A percentile compares a stretch with the other conserved stretches of the same genome.
Evolutionary conservation across 352 stramenopile species (phyloP).

Genomic region (Thalassiosira ordinaria): DNA sequence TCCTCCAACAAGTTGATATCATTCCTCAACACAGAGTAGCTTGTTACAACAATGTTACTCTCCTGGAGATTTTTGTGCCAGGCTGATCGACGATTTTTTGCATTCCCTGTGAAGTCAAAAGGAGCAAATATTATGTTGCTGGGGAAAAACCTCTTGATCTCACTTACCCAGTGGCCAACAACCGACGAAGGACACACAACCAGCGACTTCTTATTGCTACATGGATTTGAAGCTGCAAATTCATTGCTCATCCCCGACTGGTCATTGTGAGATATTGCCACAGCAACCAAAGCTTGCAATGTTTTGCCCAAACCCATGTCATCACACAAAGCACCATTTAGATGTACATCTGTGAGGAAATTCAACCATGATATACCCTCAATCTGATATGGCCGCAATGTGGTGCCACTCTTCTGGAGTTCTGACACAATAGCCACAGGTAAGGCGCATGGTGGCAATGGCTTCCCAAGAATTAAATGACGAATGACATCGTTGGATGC

Average conservation of each 20-base stretch:
- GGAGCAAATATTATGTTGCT: slow-evolving; percentile 75
- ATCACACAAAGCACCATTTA: slow-evolving; percentile 84
- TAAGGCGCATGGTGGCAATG: slow-evolving; percentile 69
- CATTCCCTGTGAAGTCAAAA: slow-evolving; percentile 87
- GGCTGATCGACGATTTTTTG: slow-evolving; percentile 70
- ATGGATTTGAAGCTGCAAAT: slow-evolving; percentile 10
- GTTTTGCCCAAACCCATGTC: slow-evolving; percentile 89
- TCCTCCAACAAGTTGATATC: slow-evolving; percentile 86
- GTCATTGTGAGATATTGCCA: slow-evolving; percentile 84
- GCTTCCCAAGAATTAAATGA: slow-evolving; percentile 84
- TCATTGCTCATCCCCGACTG: slow-evolving; percentile 11
- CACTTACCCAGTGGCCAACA: slow-evolving; percentile 93
- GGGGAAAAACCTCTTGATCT: slow-evolving; percentile 90
- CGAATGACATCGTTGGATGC: slow-evolving; percentile 69
- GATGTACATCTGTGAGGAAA: slow-evolving; percentile 77
- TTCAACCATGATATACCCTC: slow-evolving; percentile 84
- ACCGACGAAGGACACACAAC: slow-evolving; percentile 95
- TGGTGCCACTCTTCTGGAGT: slow-evolving; percentile 52
- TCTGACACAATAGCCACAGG: slow-evolving; percentile 47
- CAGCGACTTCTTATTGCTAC: slow-evolving; percentile 73
- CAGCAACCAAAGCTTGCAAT: slow-evolving; percentile 91
- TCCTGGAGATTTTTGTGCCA: slow-evolving; percentile 50
- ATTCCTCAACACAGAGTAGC: slow-evolving; percentile 89
- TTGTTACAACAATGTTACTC: slow-evolving; percentile 84
- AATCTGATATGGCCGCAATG: slow-evolving; percentile 79